Conservation (phyloP, 2,329 filamentous ascomycete genomes). For the Trichoderma koningii region DNA sequence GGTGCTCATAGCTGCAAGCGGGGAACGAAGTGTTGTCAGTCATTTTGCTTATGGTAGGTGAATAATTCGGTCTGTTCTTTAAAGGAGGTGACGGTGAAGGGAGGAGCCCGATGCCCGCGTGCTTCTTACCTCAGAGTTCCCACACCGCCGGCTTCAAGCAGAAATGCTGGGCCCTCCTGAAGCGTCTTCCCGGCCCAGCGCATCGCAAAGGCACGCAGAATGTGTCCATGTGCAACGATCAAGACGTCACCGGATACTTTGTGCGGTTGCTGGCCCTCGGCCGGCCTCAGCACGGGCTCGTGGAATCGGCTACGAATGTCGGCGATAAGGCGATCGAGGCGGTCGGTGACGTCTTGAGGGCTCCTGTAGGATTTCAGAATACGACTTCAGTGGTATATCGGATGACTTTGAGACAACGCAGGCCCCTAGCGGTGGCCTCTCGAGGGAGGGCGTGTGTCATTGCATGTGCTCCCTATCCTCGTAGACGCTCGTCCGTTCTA, state of each 20-base stretch:
- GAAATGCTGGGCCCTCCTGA: conserved; percentile 72
- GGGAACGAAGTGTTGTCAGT: background rate
- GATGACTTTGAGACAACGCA: conserved; percentile 25
- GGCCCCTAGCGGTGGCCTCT: background rate
- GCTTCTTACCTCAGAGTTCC: conserved; percentile 68
- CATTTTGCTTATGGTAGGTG: background rate
- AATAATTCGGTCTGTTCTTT: background rate
- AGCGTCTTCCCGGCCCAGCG: conserved; percentile 77
- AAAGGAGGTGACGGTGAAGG: background rate
- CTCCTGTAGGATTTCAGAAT: conserved; percentile 48
- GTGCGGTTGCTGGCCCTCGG: conserved; percentile 34
- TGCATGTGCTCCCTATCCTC: background rate
- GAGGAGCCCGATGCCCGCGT: background rate
- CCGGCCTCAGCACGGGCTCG: conserved; percentile 59
- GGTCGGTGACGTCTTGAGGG: conserved; percentile 69
- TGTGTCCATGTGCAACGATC: conserved; percentile 87
- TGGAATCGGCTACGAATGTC: conserved; percentile 73
- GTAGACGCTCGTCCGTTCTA: background rate
- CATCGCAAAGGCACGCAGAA: conserved; percentile 83
- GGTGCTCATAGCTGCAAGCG: conserved; percentile 70
- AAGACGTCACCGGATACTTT: conserved; percentile 43
- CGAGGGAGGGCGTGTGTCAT: background rate
- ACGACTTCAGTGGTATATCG: background rate
- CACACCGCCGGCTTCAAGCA: conserved; percentile 87
- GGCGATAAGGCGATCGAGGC: conserved; percentile 74